Conservation (phyloP, 495 filamentous ascomycete species). For the Xylaria flabelliformis region DNA sequence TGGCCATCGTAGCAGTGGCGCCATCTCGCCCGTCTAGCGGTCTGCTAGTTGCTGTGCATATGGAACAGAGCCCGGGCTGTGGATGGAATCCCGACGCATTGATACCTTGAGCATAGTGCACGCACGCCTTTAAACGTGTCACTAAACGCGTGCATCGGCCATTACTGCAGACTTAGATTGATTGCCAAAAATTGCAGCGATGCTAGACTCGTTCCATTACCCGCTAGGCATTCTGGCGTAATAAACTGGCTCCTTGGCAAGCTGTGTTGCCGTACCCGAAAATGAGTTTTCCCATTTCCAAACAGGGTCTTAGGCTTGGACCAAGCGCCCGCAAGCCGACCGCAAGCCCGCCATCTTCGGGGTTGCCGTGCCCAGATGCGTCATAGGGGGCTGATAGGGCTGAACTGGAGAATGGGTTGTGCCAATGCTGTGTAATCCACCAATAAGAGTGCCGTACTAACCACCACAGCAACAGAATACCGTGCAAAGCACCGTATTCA, state of each 20-base stretch:
- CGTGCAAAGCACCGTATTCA: neutral
- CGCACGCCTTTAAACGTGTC: neutral
- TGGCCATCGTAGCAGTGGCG: slow-evolving; percentile 16
- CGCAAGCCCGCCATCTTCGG: slow-evolving; percentile 23
- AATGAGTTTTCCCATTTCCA: slow-evolving; percentile 19
- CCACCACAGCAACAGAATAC: neutral
- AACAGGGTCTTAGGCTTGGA: slow-evolving; percentile 16
- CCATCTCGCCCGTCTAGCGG: slow-evolving; percentile 25
- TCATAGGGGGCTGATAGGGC: slow-evolving; percentile 32
- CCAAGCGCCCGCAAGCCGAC: slow-evolving; percentile 12
- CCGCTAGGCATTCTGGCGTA: neutral
- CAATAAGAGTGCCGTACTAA: neutral
- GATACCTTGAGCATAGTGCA: slow-evolving; percentile 2
- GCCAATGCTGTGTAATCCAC: slow-evolving; percentile 5
- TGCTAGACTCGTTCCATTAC: neutral
- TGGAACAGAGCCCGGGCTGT: slow-evolving; percentile 25
- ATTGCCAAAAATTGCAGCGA: slow-evolving; percentile 3
- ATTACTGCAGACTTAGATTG: neutral
- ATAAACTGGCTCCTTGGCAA: slow-evolving; percentile 1
- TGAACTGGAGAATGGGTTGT: slow-evolving; percentile 22
- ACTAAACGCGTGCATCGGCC: neutral
- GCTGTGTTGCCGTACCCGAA: slow-evolving; percentile 16
- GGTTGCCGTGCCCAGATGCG: slow-evolving; percentile 29
- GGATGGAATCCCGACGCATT: slow-evolving; percentile 28
- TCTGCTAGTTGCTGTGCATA: slow-evolving; percentile 21